Evolutionary conservation across 169 alveolate genomes (phyloP).

Genomic region (Eimeria maxima): DNA sequence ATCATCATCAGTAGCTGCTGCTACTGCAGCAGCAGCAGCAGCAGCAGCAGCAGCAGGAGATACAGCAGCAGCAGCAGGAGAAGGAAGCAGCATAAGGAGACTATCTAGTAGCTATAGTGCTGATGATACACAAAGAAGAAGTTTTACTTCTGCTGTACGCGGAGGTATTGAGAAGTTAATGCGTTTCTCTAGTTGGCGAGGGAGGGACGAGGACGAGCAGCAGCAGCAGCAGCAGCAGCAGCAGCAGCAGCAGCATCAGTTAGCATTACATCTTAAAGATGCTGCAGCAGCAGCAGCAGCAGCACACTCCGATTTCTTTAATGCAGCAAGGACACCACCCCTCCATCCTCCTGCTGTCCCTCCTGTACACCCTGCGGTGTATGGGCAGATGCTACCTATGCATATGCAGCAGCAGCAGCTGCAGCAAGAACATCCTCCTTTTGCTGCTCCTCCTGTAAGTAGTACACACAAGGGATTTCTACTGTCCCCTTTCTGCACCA

Average conservation of each 20-base stretch:
- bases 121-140: background rate
- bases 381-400: background rate
- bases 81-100: background rate
- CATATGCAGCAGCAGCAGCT: background rate
- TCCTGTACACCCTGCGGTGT: too few species aligned
- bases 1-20: background rate
- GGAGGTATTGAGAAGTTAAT: background rate
- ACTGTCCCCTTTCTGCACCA: too few species aligned
- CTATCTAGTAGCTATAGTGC: background rate
- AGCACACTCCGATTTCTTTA: background rate
- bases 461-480: too few species aligned
- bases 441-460: too few species aligned
- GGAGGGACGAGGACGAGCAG: background rate
- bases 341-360: too few species aligned
- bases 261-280: too few species aligned
- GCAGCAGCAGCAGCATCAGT: background rate
- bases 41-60: constrained; percentile 25
- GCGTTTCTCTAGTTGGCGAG: background rate
- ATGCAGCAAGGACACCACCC: background rate
- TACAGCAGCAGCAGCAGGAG: background rate
- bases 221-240: constrained; percentile 1
- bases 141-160: background rate
- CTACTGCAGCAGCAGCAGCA: constrained; percentile 1
- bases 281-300: background rate
- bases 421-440: too few species aligned